Base-by-base conservation (phyloP, 2,329 filamentous ascomycete species). In the Apiospora marii region DNA sequence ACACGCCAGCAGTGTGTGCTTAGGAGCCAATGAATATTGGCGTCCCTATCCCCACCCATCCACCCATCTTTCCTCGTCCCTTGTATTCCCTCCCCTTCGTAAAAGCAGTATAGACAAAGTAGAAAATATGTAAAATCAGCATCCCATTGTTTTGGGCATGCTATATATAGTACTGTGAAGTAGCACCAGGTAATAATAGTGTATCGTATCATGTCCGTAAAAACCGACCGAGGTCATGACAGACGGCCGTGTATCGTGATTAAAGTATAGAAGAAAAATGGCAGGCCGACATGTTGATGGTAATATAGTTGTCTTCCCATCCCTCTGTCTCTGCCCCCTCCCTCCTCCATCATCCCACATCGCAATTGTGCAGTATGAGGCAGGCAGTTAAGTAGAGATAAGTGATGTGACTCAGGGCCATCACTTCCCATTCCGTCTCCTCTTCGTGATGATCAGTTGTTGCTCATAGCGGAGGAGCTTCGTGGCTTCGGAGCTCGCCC, bases 401-500 rank as follows among this genome's bases (percentile, higher is more conserved):
- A n/a, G 34, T 41, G 58, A 22, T 24, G 30, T 24, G 58, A 7
- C 7, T 12, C 34, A 22, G n/a, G 46, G 27, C 13, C 27, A 19
- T 34, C 51, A 34, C 27, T 8, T 51, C 3, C 51, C 51, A 12
- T 34, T 34, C 7, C 27, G 16, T 58, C 51, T 19, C 22, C 27
- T 58, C 16, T 41, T 37, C 53, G 6, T 61, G 37, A 61, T 37
- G 30, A n/a, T n/a, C 30, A 30, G 37, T 41, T 37, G 58, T 64
- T 41, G 34, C 58, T 64, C 58, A 41, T 41, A 10, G 30, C 41
- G 1, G 68, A 70, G 30, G 30, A 34, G 30, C 68, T 58, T 51
- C 68, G 46, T 16, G 58, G 34, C 34, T 70, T 48, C 68, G 46
- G 24, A 70, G 34, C 34, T 70, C 68, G 30, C 49, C 46, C 48